These are phyloP conservation scores for Candida coquimbonensis DNA, from an alignment of 805 yeast species.

Conservation along the genomic window DNA sequence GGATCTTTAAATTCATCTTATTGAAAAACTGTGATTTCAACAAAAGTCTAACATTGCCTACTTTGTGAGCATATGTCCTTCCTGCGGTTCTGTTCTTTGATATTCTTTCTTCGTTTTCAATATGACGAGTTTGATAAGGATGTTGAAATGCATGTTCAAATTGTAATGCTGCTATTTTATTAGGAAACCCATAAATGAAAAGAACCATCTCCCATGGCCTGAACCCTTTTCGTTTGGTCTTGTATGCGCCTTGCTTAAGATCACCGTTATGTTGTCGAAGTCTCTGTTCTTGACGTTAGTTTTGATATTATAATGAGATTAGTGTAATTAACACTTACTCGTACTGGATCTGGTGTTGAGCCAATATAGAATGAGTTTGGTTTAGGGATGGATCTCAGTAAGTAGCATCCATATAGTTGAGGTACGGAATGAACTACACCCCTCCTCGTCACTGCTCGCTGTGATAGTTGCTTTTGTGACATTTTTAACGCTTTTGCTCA, in stretches of 20 bases:
- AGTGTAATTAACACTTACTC: slow-evolving; percentile 26
- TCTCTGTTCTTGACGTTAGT: slow-evolving; percentile 26
- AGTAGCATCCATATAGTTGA: slow-evolving; percentile 61
- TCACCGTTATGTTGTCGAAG: slow-evolving; percentile 78
- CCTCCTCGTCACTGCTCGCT: not conserved
- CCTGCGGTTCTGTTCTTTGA: slow-evolving; percentile 32
- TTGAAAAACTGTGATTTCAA: slow-evolving; percentile 37
- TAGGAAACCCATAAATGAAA: slow-evolving; percentile 66
- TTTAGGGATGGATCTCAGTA: slow-evolving; percentile 53
- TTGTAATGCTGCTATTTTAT: slow-evolving; percentile 57
- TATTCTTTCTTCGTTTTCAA: slow-evolving; percentile 33
- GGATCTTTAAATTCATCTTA: slow-evolving; percentile 38
- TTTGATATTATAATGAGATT: not conserved
- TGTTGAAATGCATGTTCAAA: slow-evolving; percentile 88
- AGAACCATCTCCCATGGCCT: slow-evolving; percentile 72
- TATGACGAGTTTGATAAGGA: slow-evolving; percentile 56
- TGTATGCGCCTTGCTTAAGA: slow-evolving; percentile 60
- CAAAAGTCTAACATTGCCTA: slow-evolving; percentile 42
- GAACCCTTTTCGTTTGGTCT: slow-evolving; percentile 48
- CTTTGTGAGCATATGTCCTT: slow-evolving; percentile 35
- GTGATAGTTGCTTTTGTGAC: slow-evolving; percentile 4
- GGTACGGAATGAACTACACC: slow-evolving; percentile 21
- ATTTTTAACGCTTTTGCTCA: not conserved
- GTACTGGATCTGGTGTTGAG: slow-evolving; percentile 69
- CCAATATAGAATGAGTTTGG: slow-evolving; percentile 66